These are phyloP conservation scores for Penicillium oxalicum DNA, from an alignment of 2,329 filamentous ascomycete genomes.

Conservation along the genomic window DNA sequence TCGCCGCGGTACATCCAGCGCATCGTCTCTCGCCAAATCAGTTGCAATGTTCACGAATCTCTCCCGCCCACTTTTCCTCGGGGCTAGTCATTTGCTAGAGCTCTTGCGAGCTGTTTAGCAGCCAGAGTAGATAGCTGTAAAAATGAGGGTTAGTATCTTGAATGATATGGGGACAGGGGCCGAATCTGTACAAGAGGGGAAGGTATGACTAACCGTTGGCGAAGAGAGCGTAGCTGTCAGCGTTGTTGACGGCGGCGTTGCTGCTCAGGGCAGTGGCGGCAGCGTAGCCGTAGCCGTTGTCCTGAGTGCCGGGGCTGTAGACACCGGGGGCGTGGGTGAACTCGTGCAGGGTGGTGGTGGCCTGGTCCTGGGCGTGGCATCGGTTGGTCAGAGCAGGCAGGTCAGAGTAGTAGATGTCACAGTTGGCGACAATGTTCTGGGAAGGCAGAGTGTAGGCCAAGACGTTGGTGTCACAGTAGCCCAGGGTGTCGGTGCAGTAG, in stretches of 20 bases:
- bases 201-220: slow-evolving; percentile 39
- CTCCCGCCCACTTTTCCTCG: too few species aligned
- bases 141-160: neutral
- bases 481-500: slow-evolving; percentile 55
- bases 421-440: slow-evolving; percentile 55
- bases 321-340: slow-evolving; percentile 55
- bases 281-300: slow-evolving; percentile 55
- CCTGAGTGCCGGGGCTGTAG: slow-evolving; percentile 51
- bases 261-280: slow-evolving; percentile 43
- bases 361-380: slow-evolving; percentile 62
- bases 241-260: slow-evolving; percentile 53
- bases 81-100: neutral
- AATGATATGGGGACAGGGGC: too few species aligned
- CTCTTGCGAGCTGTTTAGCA: slow-evolving; percentile 7
- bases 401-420: slow-evolving; percentile 50
- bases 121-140: slow-evolving; percentile 14
- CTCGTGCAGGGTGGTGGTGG: slow-evolving; percentile 61
- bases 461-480: slow-evolving; percentile 47
- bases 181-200: neutral
- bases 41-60: neutral
- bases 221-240: slow-evolving; percentile 56
- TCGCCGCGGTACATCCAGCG: too few species aligned
- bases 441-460: slow-evolving; percentile 58
- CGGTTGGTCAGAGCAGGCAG: slow-evolving; percentile 45
- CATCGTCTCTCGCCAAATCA: too few species aligned